Base-by-base conservation (phyloP, 805 yeast species). In the Ogataea chonburiensis region DNA sequence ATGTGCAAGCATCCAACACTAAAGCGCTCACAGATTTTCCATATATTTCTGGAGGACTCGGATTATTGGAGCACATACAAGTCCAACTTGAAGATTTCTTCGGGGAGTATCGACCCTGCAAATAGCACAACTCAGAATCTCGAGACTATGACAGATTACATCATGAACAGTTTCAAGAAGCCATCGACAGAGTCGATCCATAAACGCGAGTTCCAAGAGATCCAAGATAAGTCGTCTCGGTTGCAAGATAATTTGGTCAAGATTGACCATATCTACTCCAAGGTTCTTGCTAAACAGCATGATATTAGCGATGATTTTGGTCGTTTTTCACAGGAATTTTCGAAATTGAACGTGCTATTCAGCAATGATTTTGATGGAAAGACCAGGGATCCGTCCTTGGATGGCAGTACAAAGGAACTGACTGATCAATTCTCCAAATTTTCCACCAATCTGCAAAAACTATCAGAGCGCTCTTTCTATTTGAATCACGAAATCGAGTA, bases 131-230 rank as follows among this genome's bases (percentile, higher is more conserved):
- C 57, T 18, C 50, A 55, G 42, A 57, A 72, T 61, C 27, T 70
- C 52, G 98, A 93, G 33, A 79, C 86, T 10, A 71, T 91, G n/a
- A 80, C 95, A 0, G 98, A 91, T 55, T 81, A 85, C 3, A 79
- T 93, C 27, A 84, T 91, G 82, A 91, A 91, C 55, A 95, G 95
- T n/a, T 86, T 91, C 54, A 82, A 91, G 38, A 81, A 86, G 31
- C 80, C 82, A 5, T 67, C 73, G 31, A 63, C 68, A 33, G 86
- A 80, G 50, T 60, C 66, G 17, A 49, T 43, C 31, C 74, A 74
- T 48, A 77, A 75, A 43, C 77, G 82, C 28, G 96, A 86, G 53
- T 86, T 91, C 49, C 70, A 81, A 32, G 93, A 83, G 47, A 87
- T 91, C 26, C 79, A 77, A 47, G 95, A 87, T 50, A 77, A 84